Evolutionary conservation across 345 rosid genomes (phyloP).

Genomic region (Aquilaria yunnanensis): DNA sequence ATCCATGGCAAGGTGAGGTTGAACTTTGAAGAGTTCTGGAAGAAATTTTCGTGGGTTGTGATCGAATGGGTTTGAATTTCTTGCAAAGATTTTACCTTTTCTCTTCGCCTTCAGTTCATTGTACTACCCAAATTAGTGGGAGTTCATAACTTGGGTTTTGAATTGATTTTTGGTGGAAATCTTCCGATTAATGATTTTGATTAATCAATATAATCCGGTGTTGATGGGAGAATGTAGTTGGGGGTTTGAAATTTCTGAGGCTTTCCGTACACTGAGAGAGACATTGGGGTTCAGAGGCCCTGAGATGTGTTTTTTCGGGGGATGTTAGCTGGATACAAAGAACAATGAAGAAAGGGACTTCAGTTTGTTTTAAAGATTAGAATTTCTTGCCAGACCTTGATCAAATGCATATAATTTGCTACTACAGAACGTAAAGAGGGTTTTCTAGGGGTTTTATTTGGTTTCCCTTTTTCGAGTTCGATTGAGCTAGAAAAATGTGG

Average conservation of each 20-base stretch:
- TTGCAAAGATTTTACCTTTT: neutral
- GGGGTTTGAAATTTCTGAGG: neutral
- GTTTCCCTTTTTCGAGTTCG: neutral
- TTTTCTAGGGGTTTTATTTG: neutral
- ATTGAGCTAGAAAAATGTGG: neutral
- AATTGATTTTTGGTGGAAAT: neutral
- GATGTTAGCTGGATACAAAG: too few species aligned
- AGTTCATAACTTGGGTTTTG: neutral
- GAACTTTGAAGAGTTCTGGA: slow-evolving; percentile 1
- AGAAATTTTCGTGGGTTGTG: slow-evolving; percentile 1
- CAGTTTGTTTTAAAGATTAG: too few species aligned
- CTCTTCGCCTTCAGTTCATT: neutral
- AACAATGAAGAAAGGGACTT: too few species aligned
- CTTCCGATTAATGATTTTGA: neutral
- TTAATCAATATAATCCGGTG: neutral
- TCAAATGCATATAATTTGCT: too few species aligned
- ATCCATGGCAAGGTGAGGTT: slow-evolving; percentile 36
- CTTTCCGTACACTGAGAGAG: neutral
- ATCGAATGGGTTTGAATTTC: neutral
- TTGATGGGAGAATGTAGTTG: neutral
- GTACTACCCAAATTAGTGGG: neutral
- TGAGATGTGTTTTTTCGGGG: too few species aligned
- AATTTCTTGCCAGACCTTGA: too few species aligned
- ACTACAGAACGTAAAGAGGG: neutral
- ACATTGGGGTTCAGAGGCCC: too few species aligned